Percentiles rank a stretch among this genome's conserved stretches.
These are phyloP conservation scores for Coemansia sp. DNA, from an alignment of 192 early-diverging fungal species.

Conservation along the genomic window DNA sequence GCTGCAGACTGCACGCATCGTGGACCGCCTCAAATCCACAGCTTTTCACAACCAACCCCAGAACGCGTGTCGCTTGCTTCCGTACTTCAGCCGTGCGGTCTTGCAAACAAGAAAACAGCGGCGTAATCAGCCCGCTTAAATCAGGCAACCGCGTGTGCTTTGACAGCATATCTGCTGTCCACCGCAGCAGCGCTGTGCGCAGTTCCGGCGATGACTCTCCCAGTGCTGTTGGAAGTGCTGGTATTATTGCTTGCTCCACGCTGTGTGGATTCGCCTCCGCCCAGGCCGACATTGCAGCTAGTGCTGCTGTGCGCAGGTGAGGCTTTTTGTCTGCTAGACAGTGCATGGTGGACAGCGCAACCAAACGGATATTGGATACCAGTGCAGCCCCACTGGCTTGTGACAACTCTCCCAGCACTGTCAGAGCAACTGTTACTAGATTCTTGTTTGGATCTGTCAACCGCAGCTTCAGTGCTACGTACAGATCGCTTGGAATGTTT, in stretches of 20 bases:
- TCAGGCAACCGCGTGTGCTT: conserved; percentile 58
- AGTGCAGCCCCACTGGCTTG: conserved; percentile 84
- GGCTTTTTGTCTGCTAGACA: conserved; percentile 89
- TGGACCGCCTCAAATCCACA: conserved; percentile 72
- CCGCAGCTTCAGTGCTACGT: conserved; percentile 75
- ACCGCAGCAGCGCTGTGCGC: conserved; percentile 83
- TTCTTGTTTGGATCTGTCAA: conserved; percentile 92
- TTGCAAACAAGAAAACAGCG: conserved; percentile 78
- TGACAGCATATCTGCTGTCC: conserved; percentile 66
- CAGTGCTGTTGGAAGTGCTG: conserved; percentile 63
- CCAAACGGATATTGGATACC: conserved; percentile 61
- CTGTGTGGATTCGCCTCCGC: conserved; percentile 56
- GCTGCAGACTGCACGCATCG: conserved; percentile 65
- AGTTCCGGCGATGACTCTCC: conserved; percentile 79
- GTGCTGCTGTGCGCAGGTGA: conserved; percentile 73
- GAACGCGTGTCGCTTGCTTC: conserved; percentile 71
- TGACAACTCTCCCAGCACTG: conserved; percentile 75
- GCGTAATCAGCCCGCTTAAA: conserved; percentile 60
- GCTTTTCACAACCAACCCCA: conserved; percentile 64
- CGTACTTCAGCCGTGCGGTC: conserved; percentile 89
- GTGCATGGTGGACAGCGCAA: conserved; percentile 68
- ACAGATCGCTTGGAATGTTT: conserved; percentile 70
- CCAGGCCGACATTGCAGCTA: conserved; percentile 72
- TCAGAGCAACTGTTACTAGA: conserved; percentile 73
- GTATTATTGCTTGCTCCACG: conserved; percentile 68